A percentile compares a stretch with the other conserved stretches of the same genome.
Evolutionary conservation across 768 basidiomycete genomes (phyloP).

Genomic region (Pleurotus citrinopileatus): DNA sequence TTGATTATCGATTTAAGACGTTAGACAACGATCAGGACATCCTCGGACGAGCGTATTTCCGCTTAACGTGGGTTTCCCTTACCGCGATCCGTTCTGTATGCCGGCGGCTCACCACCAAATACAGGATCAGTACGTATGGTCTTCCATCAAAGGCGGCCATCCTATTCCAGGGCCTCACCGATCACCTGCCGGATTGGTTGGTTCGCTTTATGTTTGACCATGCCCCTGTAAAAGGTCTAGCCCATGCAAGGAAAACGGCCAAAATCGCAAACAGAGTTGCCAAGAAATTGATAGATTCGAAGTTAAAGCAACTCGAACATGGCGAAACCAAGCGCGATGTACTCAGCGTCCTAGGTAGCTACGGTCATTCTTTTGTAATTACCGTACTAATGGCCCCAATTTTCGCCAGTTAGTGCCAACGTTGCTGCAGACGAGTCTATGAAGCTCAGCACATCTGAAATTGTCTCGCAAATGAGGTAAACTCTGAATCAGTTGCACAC

Average conservation of each 20-base stretch:
- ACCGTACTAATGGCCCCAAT: background rate
- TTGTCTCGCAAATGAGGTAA: constrained; percentile 15
- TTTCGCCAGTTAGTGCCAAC: constrained; percentile 18
- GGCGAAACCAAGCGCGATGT: constrained; percentile 48
- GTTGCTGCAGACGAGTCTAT: constrained; percentile 14
- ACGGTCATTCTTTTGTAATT: background rate
- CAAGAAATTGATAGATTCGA: constrained; percentile 42
- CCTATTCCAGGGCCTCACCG: constrained; percentile 43
- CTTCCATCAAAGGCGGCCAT: constrained; percentile 44
- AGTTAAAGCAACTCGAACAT: constrained; percentile 42
- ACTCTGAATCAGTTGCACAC: background rate
- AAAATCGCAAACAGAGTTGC: constrained; percentile 44
- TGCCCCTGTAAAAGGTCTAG: constrained; percentile 34
- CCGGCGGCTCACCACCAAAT: constrained; percentile 21
- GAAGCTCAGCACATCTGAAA: constrained; percentile 16
- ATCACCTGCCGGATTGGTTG: constrained; percentile 35
- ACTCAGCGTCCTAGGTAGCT: constrained; percentile 2
- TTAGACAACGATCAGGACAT: constrained; percentile 44
- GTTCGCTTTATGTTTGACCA: constrained; percentile 43
- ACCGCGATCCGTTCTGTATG: background rate
- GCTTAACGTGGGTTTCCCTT: constrained; percentile 36
- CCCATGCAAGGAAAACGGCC: constrained; percentile 44
- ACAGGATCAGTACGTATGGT: constrained; percentile 42
- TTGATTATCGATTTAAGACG: constrained; percentile 58
- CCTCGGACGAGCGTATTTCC: constrained; percentile 52